Evolutionary conservation across 2,329 filamentous ascomycete species (phyloP).

Genomic region (Alternaria sp.): DNA sequence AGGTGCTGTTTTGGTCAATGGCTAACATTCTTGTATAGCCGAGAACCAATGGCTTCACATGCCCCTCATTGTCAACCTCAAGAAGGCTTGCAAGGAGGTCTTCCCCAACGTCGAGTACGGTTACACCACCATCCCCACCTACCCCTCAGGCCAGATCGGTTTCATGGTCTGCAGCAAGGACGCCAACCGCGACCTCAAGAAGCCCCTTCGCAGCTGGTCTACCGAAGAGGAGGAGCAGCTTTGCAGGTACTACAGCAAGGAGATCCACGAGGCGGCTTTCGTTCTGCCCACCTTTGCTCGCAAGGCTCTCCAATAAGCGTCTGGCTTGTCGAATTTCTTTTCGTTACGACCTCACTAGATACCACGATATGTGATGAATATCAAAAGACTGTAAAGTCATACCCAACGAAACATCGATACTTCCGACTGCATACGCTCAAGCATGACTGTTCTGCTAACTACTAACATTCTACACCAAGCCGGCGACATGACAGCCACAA

Average conservation of each 20-base stretch:
- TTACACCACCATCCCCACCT: constrained; percentile 99
- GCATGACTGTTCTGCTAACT: background rate
- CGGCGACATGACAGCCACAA: background rate
- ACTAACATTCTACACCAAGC: background rate
- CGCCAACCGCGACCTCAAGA: constrained; percentile 78
- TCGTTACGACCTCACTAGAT: constrained; percentile 36
- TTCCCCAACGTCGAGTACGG: constrained; percentile 98
- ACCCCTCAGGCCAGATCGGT: constrained; percentile 97
- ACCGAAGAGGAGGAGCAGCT: constrained; percentile 89
- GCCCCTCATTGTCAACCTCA: constrained; percentile 88
- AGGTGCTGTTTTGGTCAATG: constrained; percentile 18
- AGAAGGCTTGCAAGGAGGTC: constrained; percentile 95
- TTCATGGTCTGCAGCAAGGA: constrained; percentile 99
- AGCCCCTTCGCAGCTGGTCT: constrained; percentile 81
- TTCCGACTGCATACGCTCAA: background rate
- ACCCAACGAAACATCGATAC: background rate
- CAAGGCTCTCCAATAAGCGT: constrained; percentile 64
- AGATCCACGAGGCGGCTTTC: constrained; percentile 95
- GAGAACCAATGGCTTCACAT: constrained; percentile 99
- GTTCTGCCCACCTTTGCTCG: constrained; percentile 92
- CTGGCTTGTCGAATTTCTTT: constrained; percentile 13
- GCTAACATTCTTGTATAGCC: constrained; percentile 62
- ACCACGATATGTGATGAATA: constrained; percentile 37
- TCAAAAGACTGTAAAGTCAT: constrained; percentile 31
- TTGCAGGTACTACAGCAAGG: constrained; percentile 96